These are phyloP conservation scores for Pythium rhizo-oryzae DNA, from an alignment of 352 stramenopile species.

Conservation along the genomic window DNA sequence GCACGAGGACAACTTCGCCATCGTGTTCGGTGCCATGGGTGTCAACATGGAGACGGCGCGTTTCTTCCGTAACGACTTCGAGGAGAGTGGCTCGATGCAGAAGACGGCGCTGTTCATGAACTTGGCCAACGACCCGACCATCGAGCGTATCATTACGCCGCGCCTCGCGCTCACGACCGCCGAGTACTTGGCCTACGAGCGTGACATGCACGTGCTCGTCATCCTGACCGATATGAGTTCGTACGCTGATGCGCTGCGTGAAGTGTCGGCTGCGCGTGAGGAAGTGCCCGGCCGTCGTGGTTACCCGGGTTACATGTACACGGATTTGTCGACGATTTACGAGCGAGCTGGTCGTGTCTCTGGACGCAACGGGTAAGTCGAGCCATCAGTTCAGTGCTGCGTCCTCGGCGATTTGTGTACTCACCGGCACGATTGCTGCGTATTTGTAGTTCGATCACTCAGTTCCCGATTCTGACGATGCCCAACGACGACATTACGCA, in stretches of 20 bases:
- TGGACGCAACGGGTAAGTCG: constrained; percentile 92
- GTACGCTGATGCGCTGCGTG: constrained; percentile 97
- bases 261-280: constrained; percentile 94
- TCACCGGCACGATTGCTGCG: constrained; percentile 4
- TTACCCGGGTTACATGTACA: constrained; percentile 99
- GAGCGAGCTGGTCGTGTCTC: constrained; percentile 97
- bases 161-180: constrained; percentile 98
- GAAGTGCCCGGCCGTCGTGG: constrained; percentile 97
- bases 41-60: constrained; percentile 99
- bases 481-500: constrained; percentile 99
- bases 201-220: constrained; percentile 98
- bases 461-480: constrained; percentile 99
- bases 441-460: constrained; percentile 93
- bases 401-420: not conserved
- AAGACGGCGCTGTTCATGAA: constrained; percentile 99
- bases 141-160: constrained; percentile 99
- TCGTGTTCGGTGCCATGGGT: constrained; percentile 99
- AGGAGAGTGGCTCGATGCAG: constrained; percentile 98
- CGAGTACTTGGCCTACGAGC: constrained; percentile 99
- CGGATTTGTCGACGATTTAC: constrained; percentile 99
- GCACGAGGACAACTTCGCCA: constrained; percentile 99
- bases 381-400: not conserved
- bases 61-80: constrained; percentile 98
- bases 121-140: constrained; percentile 99
- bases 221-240: constrained; percentile 99